Base-by-base conservation (phyloP, 345 rosid species). In the Microcos paniculata region DNA sequence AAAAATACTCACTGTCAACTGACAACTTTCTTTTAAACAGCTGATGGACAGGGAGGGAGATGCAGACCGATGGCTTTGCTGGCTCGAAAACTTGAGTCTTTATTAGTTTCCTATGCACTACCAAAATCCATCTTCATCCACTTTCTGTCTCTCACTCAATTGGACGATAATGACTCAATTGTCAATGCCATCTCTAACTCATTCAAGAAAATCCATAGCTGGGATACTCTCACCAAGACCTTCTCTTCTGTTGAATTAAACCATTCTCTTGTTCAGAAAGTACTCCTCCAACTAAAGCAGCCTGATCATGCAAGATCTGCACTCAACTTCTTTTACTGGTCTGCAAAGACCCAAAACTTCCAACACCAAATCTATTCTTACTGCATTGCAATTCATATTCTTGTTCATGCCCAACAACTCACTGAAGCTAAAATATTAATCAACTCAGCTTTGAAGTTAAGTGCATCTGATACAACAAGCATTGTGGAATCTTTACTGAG, bases 261-360 rank as follows among this genome's bases (percentile, higher is more conserved):
- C 61, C 72, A 81, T 26, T 84, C 80, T 12, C 51, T 91, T 43
- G 79, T 88, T 35, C 69, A 82, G 33, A 62, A 78, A 14, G 86
- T 94, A 11, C 82, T 94, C 63, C 86, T 94, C 65, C 82, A 87
- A 72, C 80, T 94, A 79, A 88, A 87, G 76, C 85, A 87, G 11
- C 97, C 94, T 0, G 73, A 63, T 42, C 82, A 89, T 58, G 93
- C 97, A 7, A 89, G 88, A 82, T 76, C 72, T 18, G 98, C 94
- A 40, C 69, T 94, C 19, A 83, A 84, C 70, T 94, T 94, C 82
- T 92, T 94, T 83, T 88, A 90, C 72, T 94, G 96, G 96, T 87
- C 96, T 1, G 83, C 94, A 4, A 84, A 79, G 53, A 68, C 72
- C 4, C 82, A 82, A n/a, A 82, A 77, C 18, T 81, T 74, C 77